Percentiles rank a stretch among this genome's conserved stretches.
Evolutionary conservation across 108 stramenopile genomes (phyloP).

Genomic region (Nitzschia sp.): DNA sequence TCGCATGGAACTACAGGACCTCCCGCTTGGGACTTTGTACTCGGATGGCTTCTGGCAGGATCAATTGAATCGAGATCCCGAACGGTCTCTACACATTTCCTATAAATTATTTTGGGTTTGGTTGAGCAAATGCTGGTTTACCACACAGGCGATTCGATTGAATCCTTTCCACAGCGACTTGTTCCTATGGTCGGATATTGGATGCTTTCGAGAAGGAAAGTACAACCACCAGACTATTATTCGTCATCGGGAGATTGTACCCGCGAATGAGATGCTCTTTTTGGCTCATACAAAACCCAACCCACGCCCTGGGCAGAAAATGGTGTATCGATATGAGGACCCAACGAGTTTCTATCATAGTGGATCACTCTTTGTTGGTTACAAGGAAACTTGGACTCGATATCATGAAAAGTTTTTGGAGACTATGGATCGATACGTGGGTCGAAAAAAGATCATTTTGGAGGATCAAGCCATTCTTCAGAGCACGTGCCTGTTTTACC

Average conservation of each 20-base stretch:
- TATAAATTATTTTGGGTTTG: constrained; percentile 79
- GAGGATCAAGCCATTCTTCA: constrained; percentile 65
- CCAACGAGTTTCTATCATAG: constrained; percentile 50
- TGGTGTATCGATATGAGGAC: constrained; percentile 42
- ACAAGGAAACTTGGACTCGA: constrained; percentile 33
- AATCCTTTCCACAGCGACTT: constrained; percentile 52
- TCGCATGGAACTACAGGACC: constrained; percentile 35
- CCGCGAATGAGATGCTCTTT: constrained; percentile 35
- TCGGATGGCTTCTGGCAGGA: constrained; percentile 50
- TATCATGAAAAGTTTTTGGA: constrained; percentile 47
- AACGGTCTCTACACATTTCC: constrained; percentile 46
- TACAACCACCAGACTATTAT: constrained; percentile 45
- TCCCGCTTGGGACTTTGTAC: constrained; percentile 39
- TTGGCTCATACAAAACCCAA: constrained; percentile 54
- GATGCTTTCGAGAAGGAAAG: constrained; percentile 46
- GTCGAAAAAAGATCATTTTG: constrained; percentile 48
- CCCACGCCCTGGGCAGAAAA: constrained; percentile 30
- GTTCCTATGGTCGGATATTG: constrained; percentile 65
- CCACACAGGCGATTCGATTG: constrained; percentile 44
- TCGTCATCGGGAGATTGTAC: constrained; percentile 33
- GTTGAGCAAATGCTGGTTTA: constrained; percentile 60
- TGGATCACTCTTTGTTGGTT: constrained; percentile 49
- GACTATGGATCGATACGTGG: constrained; percentile 43
- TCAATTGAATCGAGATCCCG: constrained; percentile 57
- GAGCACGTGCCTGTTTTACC: constrained; percentile 38